Evolutionary conservation across 495 filamentous ascomycete genomes (phyloP), one percentile per base, ranked within the genome.

Genomic region (Podospora conica): DNA sequence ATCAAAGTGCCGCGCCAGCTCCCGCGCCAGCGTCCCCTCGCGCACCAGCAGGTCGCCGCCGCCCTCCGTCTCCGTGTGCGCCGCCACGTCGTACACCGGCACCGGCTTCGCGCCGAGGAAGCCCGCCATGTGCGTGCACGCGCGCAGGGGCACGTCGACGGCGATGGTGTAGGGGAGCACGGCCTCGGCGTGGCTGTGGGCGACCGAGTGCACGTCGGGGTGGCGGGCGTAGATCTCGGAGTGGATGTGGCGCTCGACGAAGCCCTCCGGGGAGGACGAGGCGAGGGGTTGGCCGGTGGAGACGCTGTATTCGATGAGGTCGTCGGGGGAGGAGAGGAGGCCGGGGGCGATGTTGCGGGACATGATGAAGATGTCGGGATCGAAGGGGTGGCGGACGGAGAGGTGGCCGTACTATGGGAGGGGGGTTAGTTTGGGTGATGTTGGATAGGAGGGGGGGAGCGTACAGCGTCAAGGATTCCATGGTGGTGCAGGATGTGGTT

Each of bases 221-320:
- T 76, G 83, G n/a, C 70, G 68, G 64, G 79, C 80, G 61, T 77
- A 80, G 9, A 84, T 78, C 69, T 83, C 82, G 66, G 79, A 78
- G 70, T 86, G 83, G 56, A 86, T 85, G 73, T 67, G 82, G 1
- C 83, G 76, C 69, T 85, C 82, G 10, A 67, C 61, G 71, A 77
- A 82, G 53, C 77, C 76, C 29, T 69, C 69, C 0, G 73, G 68
- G 2, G 74, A 69, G 23, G 63, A 58, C 0, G 77, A 70, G 28
- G 77, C 60, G 22, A 81, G 74, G 6, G 80, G 78, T 56, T 72
- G 69, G 25, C 75, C 79, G 53, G 80, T 76, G 1, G 60, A 56
- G 25, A 85, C 68, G 21, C 64, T 31, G 67, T 83, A 84, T 33
- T 80, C 74, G 33, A 83, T 72, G 1, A 85, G 66, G 69, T 86